Base-by-base conservation (phyloP, 768 basidiomycete species). In the Boletus fagicola region DNA sequence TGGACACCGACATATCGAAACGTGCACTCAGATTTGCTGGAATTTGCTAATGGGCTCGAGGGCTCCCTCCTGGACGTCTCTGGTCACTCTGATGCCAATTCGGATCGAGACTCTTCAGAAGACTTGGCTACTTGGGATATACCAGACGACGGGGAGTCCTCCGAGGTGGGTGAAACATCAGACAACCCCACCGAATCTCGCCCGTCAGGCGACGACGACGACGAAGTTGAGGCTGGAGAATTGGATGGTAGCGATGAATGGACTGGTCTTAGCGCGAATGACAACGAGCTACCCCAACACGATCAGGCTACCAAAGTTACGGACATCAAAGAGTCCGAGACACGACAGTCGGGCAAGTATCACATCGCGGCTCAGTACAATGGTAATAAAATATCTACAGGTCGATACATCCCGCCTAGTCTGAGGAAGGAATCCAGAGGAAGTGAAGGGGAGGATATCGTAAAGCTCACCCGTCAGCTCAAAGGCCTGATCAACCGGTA, bases 401-500 rank as follows among this genome's bases (percentile, higher is more conserved):
- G 70, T 24, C 78, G 80, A 26, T 97, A 96, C 67, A 71, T 94
- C n/a, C 93, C 94, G 0, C 93, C 94, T 1, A 85, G 90, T 64
- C 73, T 93, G 3, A 82, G 92, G 33, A 78, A 80, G 40, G 63
- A 69, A n/a, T 75, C 78, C 3, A 77, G 78, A 39, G 72, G 72
- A 16, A 65, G 75, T 26, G 65, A 59, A 43, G 67, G 64, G 54
- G 78, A 80, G 58, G 77, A 73, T 30, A 66, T 72, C 49, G 59
- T 77, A 13, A 90, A 88, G 71, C 77, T 97, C 36, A 82, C 77
- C 3, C 80, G 87, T 47, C 90, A 88, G 63, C 72, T 92, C 30
- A 94, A 97, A 74, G 95, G 94, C 68, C 73, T 94, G 18, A 79
- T 97, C 48, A 97, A 98, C 72, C 82, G 90, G 92, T 91, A 64